Evolutionary conservation across 306 rosid genomes (phyloP), one percentile per base, ranked within the genome.

Genomic region (Cucurbita pepo): DNA sequence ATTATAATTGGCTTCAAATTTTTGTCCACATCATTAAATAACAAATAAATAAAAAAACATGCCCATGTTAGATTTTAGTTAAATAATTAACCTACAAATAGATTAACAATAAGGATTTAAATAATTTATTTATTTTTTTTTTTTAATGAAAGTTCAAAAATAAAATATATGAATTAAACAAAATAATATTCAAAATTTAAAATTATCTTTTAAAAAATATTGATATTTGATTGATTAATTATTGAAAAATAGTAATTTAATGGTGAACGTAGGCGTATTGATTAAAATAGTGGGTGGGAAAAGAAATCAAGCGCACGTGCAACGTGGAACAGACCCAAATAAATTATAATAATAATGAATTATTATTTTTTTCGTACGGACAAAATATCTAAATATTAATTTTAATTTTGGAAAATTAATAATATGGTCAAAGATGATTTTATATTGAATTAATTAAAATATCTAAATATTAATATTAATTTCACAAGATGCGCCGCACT

Each of bases 241-340:
- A 0, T 66, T 19, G 19, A 12, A 11, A 44, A 21, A 45, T 18
- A 16, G n/a, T 18, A 10, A 64, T 41, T 64, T 64, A 64, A 64
- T 64, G n/a, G 18, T 19, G 15, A 61, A 37, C 12, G 22, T 61
- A 64, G 5, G n/a, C 19, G n/a, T 43, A 44, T 62, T 38, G 44
- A 64, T 64, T 64, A 16, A 43, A 41, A 40, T 43, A 64, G 53
- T 64, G 43, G 37, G 71, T 64, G 18, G 43, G 71, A 64, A 64
- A 64, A 64, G 70, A 64, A 64, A 43, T 43, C 53, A 64, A 18
- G 51, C 6, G 71, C 71, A 64, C 71, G 71, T 64, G 71, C 71
- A 61, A 61, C 45, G 25, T 43, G 52, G 37, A 64, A n/a, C 36
- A 41, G 71, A 64, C 53, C 10, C 36, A 41, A 41, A 16, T 41